Base-by-base conservation (phyloP, 306 rosid species). In the Malus asiatica region DNA sequence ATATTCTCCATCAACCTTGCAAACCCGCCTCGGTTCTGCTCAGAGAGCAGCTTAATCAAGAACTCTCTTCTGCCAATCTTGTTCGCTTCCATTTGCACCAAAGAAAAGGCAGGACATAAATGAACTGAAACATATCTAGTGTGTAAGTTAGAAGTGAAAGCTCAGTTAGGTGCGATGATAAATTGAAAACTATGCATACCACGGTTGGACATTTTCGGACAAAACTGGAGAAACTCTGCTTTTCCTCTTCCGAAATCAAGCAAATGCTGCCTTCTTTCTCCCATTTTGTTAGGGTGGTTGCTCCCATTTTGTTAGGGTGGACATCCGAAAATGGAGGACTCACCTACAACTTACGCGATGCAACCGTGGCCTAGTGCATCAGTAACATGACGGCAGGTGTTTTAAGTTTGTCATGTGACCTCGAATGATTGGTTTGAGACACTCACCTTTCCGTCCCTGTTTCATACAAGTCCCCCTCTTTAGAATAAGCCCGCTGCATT, bases 81-180 rank as follows among this genome's bases (percentile, higher is more conserved):
- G 77, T 84, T 80, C 80, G 92, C 97, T 76, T 90, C 96, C 78
- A 76, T 88, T 77, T 86, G 82, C 85, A 75, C 81, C 94, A 86
- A 67, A 79, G 65, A 73, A 69, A 66, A 81, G 68, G 75, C 71
- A 66, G 15, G 60, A 72, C 25, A 66, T 11, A 40, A 23, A 61
- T 59, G 66, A 33, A 61, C 18, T 45, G 51, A 42, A 20, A 51
- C 8, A 19, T 2, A 55, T 57, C 12, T 57, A 57, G 14, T 5
- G 45, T 20, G 44, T 32, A 70, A 33, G 52, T 53, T 55, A 51
- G n/a, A 72, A 18, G 53, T 48, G 20, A 4, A 48, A 5, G 20
- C 16, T 11, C 19, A 60, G 33, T 4, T 12, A 60, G 46, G 75
- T 3, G 20, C 66, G 46, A 72, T 70, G 8, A 7, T 19, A 20